These are phyloP conservation scores for Pythium pyrilobum DNA, from an alignment of 352 stramenopile genomes.

Conservation along the genomic window DNA sequence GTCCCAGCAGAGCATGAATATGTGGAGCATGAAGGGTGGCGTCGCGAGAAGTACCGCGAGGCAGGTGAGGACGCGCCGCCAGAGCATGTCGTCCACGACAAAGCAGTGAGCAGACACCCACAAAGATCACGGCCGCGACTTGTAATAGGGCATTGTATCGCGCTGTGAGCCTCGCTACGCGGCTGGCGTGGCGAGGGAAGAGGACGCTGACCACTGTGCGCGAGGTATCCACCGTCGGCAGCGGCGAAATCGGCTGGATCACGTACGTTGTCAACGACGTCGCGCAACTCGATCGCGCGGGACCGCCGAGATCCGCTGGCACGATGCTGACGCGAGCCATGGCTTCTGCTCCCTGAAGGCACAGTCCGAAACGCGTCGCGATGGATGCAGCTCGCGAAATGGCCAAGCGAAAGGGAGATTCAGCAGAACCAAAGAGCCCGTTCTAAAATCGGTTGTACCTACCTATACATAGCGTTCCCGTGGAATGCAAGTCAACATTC, in stretches of 20 bases:
- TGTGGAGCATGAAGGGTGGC: conserved; percentile 1
- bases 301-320: no score
- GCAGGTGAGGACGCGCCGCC: background rate
- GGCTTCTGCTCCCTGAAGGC: no score
- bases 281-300: no score
- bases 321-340: no score
- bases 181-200: background rate
- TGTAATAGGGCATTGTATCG: background rate
- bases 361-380: no score
- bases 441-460: no score
- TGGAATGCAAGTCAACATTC: no score
- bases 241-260: conserved; percentile 10
- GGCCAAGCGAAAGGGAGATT: no score
- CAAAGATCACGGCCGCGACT: background rate
- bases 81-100: background rate
- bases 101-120: background rate
- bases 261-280: conserved; percentile 7
- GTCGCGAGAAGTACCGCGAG: background rate
- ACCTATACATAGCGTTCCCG: no score
- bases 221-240: conserved; percentile 3
- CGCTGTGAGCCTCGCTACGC: no score
- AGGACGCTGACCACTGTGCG: conserved; percentile 4
- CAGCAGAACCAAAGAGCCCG: no score
- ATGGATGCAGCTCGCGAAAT: no score
- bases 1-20: conserved; percentile 4